These are phyloP conservation scores for Fusarium torreyae DNA, from an alignment of 2,329 filamentous ascomycete species.

Conservation along the genomic window DNA sequence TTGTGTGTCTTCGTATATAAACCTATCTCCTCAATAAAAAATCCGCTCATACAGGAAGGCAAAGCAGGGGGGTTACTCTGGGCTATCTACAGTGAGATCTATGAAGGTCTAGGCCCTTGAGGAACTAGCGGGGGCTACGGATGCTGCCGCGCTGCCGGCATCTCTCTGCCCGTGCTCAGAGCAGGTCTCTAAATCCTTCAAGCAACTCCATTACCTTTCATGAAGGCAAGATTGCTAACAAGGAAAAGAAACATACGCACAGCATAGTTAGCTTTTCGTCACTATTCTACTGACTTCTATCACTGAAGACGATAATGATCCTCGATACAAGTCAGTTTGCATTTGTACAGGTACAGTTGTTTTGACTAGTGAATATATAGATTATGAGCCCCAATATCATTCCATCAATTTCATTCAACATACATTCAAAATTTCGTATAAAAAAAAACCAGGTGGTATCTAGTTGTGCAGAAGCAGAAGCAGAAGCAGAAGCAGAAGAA, in stretches of 20 bases:
- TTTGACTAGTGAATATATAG: constrained; percentile 16
- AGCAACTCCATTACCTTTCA: neutral
- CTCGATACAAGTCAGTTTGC: neutral
- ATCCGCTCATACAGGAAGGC: neutral
- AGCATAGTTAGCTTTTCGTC: no score
- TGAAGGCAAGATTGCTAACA: no score
- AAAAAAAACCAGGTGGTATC: constrained; percentile 45
- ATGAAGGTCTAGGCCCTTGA: constrained; percentile 3
- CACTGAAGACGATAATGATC: no score
- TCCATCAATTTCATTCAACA: constrained; percentile 20
- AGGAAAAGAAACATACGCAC: no score
- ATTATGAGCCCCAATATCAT: constrained; percentile 4
- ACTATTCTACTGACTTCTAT: no score
- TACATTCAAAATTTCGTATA: constrained; percentile 24
- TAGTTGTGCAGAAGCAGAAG: constrained; percentile 43
- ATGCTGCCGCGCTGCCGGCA: constrained; percentile 10
- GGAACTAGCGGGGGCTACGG: neutral
- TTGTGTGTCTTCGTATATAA: neutral
- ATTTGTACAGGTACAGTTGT: constrained; percentile 11
- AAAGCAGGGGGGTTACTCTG: constrained; percentile 8
- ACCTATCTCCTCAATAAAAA: neutral
- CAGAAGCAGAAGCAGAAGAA: constrained; percentile 41
- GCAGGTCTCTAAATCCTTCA: neutral
- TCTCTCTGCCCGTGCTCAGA: constrained; percentile 18
- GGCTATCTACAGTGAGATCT: neutral